These are phyloP conservation scores for Populus ilicifolia DNA, from an alignment of 345 rosid genomes.

Conservation along the genomic window DNA sequence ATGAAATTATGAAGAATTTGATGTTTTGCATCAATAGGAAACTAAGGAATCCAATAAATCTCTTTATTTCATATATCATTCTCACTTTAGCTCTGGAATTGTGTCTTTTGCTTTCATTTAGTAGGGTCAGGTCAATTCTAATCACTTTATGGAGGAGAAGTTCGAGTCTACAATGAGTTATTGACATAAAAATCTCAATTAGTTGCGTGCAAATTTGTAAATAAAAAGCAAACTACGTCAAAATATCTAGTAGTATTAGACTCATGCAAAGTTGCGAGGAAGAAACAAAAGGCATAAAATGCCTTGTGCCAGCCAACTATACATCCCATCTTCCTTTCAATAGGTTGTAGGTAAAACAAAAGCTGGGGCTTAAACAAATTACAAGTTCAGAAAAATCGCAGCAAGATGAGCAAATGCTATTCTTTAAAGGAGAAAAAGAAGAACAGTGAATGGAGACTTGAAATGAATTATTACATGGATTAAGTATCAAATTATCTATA, in stretches of 20 bases:
- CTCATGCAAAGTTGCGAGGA: too few relatives aligned
- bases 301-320: background rate
- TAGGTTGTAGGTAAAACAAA: background rate
- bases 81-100: too few relatives aligned
- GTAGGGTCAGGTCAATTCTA: too few relatives aligned
- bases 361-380: background rate
- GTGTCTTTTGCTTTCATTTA: background rate
- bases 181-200: background rate
- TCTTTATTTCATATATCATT: too few relatives aligned
- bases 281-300: background rate
- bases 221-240: background rate
- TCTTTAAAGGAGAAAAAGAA: background rate
- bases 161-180: too few relatives aligned
- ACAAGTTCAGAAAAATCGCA: background rate
- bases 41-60: too few relatives aligned
- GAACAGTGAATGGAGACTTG: background rate
- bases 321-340: background rate
- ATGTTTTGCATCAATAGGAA: too few relatives aligned
- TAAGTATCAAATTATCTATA: too few relatives aligned
- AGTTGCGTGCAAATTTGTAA: background rate
- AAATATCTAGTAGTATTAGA: background rate
- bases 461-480: too few relatives aligned
- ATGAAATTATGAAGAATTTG: too few relatives aligned
- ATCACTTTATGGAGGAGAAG: background rate
- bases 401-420: background rate